Evolutionary conservation across 495 filamentous ascomycete species (phyloP).

Genomic region (Cercophora samala): DNA sequence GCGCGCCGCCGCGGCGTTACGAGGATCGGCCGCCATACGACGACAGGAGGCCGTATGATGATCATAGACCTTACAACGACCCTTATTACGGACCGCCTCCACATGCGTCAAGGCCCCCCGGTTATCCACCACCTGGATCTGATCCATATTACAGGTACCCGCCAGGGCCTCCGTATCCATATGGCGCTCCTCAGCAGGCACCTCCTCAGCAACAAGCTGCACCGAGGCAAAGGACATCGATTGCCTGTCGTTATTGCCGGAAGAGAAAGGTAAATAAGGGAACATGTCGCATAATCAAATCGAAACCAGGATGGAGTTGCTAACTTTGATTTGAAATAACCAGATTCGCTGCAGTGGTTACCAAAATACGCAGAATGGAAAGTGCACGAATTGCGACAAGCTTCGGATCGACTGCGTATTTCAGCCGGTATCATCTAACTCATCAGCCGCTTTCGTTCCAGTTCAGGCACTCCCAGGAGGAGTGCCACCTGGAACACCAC

Average conservation of each 20-base stretch:
- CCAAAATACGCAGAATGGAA: slow-evolving; percentile 46
- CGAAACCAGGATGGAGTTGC: neutral
- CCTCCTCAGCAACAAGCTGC: slow-evolving; percentile 38
- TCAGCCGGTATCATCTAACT: slow-evolving; percentile 48
- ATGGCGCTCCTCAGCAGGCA: slow-evolving; percentile 20
- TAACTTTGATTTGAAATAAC: slow-evolving; percentile 13
- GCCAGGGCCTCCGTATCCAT: slow-evolving; percentile 14
- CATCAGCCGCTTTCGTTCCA: slow-evolving; percentile 48
- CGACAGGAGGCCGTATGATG: slow-evolving; percentile 22
- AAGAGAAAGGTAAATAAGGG: slow-evolving; percentile 42
- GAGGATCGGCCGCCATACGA: slow-evolving; percentile 17
- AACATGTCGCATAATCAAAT: neutral
- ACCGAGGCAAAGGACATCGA: slow-evolving; percentile 49
- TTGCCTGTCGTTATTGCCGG: slow-evolving; percentile 50
- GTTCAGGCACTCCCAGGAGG: slow-evolving; percentile 47
- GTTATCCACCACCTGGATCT: slow-evolving; percentile 18
- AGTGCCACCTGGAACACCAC: slow-evolving; percentile 47
- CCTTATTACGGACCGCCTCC: slow-evolving; percentile 2
- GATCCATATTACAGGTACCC: slow-evolving; percentile 26
- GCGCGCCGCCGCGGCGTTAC: slow-evolving; percentile 16
- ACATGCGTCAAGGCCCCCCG: slow-evolving; percentile 20
- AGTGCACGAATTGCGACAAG: slow-evolving; percentile 51
- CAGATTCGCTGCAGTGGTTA: slow-evolving; percentile 55
- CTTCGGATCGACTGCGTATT: slow-evolving; percentile 52
- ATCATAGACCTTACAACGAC: slow-evolving; percentile 11